Base-by-base conservation (phyloP, 148 eudicot species). In the Chenopodium quinoa region DNA sequence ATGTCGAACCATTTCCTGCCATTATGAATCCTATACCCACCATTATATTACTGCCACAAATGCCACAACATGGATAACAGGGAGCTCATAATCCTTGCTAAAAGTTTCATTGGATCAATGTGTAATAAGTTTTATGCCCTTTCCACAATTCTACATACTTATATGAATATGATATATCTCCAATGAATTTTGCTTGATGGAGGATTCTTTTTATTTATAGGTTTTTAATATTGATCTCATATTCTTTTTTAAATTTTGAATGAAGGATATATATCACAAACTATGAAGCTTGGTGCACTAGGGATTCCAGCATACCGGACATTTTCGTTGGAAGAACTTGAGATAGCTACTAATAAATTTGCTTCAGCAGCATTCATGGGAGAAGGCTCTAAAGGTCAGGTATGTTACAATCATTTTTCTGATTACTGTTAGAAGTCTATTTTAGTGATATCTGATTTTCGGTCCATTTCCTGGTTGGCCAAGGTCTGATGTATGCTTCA, bases 331-430 rank as follows among this genome's bases (percentile, higher is more conserved):
- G 94, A 91, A 82, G 99, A 95, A 86, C 93, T 95, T 74, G 97
- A 95, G 88, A 90, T 76, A 79, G 97, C 97, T 54, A 95, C 97
- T n/a, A 83, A 88, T 84, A 85, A 87, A 76, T 95, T 95, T 74
- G 84, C 86, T 82, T 82, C 97, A 76, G 83, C 95, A 22, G 84
- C 91, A 75, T 92, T 93, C 83, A 89, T 93, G 87, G 96, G 93
- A 62, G 95, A 95, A 86, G 94, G 92, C 68, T 84, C 97, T 86
- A 89, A 88, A 80, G 93, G 95, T 70, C 97, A 93, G 95, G 99
- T 95, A 85, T 71, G 80, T 76, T 9, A 40, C 44, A 48, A 27
- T 52, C 74, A n/a, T 19, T 50, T 64, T 78, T 78, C 19, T 56
- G 62, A 14, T 12, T 13, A 56, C 16, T 17, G 12, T 69, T 13